Percentiles rank a stretch among this genome's conserved stretches.
phyloP scores from a whole-genome alignment of 345 rosid species.

The Syzygium jambos region DNA sequence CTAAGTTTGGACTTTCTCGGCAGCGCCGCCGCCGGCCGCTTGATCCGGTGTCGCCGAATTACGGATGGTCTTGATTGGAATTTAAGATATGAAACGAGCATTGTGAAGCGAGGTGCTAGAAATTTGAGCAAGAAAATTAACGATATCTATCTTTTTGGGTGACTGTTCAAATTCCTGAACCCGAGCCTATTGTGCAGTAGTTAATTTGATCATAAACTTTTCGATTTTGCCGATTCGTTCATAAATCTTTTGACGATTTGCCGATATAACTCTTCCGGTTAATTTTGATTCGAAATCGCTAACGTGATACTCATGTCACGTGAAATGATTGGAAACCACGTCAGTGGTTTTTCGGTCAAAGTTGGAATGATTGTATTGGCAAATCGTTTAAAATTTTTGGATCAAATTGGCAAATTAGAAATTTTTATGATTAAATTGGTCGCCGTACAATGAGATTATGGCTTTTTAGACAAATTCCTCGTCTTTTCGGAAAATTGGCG shows the following conservation, averaged over 20 bases:
- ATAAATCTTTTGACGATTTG: neutral
- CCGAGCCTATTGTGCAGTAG: accelerated
- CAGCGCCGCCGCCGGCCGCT: neutral
- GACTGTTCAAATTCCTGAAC: accelerated
- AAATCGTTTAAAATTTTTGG: neutral
- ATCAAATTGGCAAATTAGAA: neutral
- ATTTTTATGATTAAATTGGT: too few species aligned
- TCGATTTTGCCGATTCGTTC: too few species aligned
- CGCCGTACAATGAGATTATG: too few species aligned
- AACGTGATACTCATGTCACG: accelerated
- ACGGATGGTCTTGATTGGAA: neutral
- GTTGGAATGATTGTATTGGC: neutral
- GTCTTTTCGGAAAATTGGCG: too few species aligned
- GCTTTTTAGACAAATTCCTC: too few species aligned
- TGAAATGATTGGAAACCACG: accelerated
- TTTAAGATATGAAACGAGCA: neutral
- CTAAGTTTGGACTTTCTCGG: neutral
- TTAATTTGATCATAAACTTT: neutral
- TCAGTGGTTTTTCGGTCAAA: neutral
- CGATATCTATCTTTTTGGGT: neutral
- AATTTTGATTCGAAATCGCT: neutral
- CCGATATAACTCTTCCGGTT: accelerated
- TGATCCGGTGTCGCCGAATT: neutral
- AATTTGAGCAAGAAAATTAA: neutral
- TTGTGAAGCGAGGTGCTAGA: neutral